phyloP scores from a whole-genome alignment of 768 basidiomycete species.

The Leccinum subgranulosum region DNA sequence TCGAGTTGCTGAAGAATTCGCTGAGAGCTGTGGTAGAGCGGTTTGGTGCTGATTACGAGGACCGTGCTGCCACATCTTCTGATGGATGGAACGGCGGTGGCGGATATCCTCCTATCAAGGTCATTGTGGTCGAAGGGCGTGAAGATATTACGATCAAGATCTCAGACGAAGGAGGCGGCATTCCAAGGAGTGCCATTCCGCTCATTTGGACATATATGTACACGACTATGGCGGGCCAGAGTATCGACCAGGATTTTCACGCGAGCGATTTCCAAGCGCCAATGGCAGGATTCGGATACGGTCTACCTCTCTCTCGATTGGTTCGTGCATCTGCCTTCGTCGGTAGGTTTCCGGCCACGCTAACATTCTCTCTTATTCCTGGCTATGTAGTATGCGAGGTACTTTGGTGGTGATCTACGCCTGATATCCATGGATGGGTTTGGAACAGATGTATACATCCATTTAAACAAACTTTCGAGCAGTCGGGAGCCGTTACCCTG shows the following conservation, averaged over 20 bases:
- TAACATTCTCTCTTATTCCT: constrained; percentile 2
- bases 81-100: neutral
- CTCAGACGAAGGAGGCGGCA: constrained; percentile 92
- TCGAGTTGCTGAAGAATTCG: constrained; percentile 97
- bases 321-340: constrained; percentile 60
- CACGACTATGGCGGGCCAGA: constrained; percentile 75
- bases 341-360: constrained; percentile 48
- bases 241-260: constrained; percentile 71
- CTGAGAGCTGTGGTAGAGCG: constrained; percentile 94
- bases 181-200: constrained; percentile 80
- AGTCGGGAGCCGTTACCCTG: constrained; percentile 26
- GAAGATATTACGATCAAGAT: constrained; percentile 99
- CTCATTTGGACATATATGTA: constrained; percentile 99
- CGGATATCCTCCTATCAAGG: constrained; percentile 28
- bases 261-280: constrained; percentile 93
- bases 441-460: constrained; percentile 92
- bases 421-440: constrained; percentile 99
- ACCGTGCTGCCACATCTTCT: constrained; percentile 22
- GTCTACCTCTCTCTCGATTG: constrained; percentile 86
- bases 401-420: constrained; percentile 90
- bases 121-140: constrained; percentile 88
- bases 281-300: constrained; percentile 98
- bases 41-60: constrained; percentile 78
- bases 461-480: constrained; percentile 80
- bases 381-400: constrained; percentile 73